phyloP scores from a whole-genome alignment of 768 basidiomycete species.

The Boletellus ananiceps region DNA sequence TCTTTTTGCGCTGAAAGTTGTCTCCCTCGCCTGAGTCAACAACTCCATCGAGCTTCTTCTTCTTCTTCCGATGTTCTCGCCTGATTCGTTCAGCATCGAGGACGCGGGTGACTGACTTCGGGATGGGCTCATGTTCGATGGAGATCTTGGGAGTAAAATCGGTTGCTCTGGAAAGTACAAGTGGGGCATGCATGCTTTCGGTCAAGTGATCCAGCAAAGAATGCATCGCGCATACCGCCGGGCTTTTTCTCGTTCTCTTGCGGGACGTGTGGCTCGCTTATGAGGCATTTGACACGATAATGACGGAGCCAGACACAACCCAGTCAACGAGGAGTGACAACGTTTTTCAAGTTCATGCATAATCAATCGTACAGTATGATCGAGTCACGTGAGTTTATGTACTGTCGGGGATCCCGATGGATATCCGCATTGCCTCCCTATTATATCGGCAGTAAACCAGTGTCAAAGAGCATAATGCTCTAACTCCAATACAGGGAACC shows the following conservation, averaged over 20 bases:
- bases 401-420: not conserved
- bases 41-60: slow-evolving; percentile 32
- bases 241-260: slow-evolving; percentile 40
- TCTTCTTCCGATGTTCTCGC: slow-evolving; percentile 49
- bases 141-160: slow-evolving; percentile 47
- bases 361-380: not conserved
- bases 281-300: slow-evolving; percentile 52
- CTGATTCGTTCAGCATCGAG: slow-evolving; percentile 59
- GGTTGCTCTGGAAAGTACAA: slow-evolving; percentile 35
- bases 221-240: slow-evolving; percentile 36
- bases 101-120: slow-evolving; percentile 63
- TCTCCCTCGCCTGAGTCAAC: slow-evolving; percentile 22
- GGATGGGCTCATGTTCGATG: slow-evolving; percentile 54
- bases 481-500: slow-evolving; percentile 42
- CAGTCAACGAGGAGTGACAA: slow-evolving; percentile 7
- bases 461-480: slow-evolving; percentile 3
- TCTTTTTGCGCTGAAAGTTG: slow-evolving; percentile 27
- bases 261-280: slow-evolving; percentile 54
- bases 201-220: not conserved
- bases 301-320: slow-evolving; percentile 12
- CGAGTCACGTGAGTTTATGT: slow-evolving; percentile 16
- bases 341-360: slow-evolving; percentile 4
- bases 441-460: slow-evolving; percentile 7
- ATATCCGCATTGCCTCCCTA: slow-evolving; percentile 5
- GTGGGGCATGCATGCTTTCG: not conserved